Evolutionary conservation across 148 eudicot species (phyloP).

Genomic region (Vaccinium darrowii): DNA sequence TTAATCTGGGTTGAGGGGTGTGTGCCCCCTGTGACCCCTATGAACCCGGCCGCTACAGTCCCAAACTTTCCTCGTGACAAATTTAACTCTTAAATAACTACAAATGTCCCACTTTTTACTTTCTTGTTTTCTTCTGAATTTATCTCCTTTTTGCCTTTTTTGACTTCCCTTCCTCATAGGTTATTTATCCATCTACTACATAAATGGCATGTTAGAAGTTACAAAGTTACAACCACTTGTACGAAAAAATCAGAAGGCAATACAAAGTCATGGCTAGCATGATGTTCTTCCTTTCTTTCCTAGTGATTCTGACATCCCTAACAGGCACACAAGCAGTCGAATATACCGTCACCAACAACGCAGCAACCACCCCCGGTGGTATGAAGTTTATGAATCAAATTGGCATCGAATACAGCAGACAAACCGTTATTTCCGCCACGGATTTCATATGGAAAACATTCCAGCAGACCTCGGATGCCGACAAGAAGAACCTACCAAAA

Average conservation of each 20-base stretch:
- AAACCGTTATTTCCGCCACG: background rate
- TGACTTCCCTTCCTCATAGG: no score
- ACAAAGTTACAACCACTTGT: no score
- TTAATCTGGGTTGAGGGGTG: no score
- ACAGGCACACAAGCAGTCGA: slow-evolving; percentile 25
- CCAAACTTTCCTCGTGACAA: no score
- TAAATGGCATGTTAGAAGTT: background rate
- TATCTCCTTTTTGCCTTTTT: no score
- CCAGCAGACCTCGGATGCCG: slow-evolving; percentile 31
- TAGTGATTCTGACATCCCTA: background rate
- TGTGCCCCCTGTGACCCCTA: no score
- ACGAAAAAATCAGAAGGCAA: background rate
- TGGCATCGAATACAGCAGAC: slow-evolving; percentile 24
- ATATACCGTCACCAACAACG: slow-evolving; percentile 28
- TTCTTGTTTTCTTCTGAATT: no score
- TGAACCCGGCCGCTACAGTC: no score
- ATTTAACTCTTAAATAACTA: no score
- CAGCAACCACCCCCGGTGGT: slow-evolving; percentile 30
- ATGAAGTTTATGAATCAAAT: slow-evolving; percentile 24
- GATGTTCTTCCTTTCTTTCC: background rate
- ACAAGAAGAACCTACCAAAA: background rate
- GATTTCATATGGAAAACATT: slow-evolving; percentile 22
- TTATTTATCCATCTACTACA: no score
- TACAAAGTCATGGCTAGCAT: background rate
- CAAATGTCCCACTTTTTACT: no score